phyloP scores from a whole-genome alignment of 192 early-diverging fungal genomes.

The Backusella liffmaniae region DNA sequence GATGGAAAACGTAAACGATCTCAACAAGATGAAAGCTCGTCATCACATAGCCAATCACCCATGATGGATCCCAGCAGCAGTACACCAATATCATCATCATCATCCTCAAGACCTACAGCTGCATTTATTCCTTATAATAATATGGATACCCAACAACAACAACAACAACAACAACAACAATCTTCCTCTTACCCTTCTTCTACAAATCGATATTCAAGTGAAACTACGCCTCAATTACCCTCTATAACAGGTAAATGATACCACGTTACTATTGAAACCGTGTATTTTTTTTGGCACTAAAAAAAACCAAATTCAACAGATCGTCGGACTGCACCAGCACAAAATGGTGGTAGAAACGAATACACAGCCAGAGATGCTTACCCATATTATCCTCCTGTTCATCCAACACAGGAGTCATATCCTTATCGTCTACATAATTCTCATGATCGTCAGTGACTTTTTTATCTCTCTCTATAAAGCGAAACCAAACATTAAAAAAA shows the following conservation, averaged over 20 bases:
- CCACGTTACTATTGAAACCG: neutral
- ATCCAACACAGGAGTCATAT: neutral
- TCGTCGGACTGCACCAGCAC: neutral
- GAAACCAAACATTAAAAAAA: neutral
- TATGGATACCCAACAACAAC: conserved; percentile 4
- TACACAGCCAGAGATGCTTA: neutral
- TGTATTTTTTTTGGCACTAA: neutral
- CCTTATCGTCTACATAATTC: neutral
- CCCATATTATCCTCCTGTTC: neutral
- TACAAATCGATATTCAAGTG: neutral
- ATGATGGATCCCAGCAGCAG: neutral
- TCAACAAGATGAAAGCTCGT: neutral
- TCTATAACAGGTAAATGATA: neutral
- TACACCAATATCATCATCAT: neutral
- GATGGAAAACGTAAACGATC: neutral
- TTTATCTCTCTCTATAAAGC: neutral
- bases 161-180: neutral
- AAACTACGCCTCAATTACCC: neutral
- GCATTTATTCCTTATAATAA: neutral
- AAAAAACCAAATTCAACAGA: neutral
- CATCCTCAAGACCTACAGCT: neutral
- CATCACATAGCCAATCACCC: neutral
- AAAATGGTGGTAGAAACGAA: neutral
- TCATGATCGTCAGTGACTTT: neutral
- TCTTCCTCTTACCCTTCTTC: neutral